phyloP scores from a whole-genome alignment of 345 rosid genomes.

The Bruguiera gymnorhiza region DNA sequence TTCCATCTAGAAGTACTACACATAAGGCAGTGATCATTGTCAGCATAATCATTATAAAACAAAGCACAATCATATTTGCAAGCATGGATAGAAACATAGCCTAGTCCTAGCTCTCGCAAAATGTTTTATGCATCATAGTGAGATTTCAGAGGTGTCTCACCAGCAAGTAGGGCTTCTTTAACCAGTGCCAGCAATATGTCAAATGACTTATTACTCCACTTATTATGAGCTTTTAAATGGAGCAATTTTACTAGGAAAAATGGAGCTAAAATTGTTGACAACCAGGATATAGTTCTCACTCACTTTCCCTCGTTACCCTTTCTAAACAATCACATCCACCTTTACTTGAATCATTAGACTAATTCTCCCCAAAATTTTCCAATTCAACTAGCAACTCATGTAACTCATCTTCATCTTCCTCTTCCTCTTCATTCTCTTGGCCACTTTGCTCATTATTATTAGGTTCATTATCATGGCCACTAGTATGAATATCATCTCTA shows the following conservation, averaged over 20 bases:
- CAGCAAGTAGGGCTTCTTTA: neutral
- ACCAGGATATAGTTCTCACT: too few species aligned
- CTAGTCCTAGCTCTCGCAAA: neutral
- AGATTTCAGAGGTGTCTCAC: neutral
- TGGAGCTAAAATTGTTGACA: too few species aligned
- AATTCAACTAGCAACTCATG: too few species aligned
- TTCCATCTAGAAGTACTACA: constrained; percentile 2
- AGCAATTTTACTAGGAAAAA: neutral
- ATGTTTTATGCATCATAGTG: neutral
- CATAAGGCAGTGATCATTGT: neutral
- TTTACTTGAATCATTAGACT: too few species aligned
- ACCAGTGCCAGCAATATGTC: neutral
- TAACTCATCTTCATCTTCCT: too few species aligned
- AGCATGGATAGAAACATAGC: neutral
- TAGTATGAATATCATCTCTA: too few species aligned
- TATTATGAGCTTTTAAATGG: neutral
- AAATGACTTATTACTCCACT: constrained; percentile 5
- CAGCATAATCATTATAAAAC: neutral
- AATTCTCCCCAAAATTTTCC: too few species aligned
- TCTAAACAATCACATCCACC: too few species aligned
- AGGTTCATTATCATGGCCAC: too few species aligned
- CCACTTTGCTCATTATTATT: too few species aligned
- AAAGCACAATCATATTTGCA: neutral
- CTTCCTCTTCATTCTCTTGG: too few species aligned
- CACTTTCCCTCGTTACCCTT: too few species aligned